Conservation (phyloP, 2,329 filamentous ascomycete genomes). For the Ceratocystis huliohia region DNA sequence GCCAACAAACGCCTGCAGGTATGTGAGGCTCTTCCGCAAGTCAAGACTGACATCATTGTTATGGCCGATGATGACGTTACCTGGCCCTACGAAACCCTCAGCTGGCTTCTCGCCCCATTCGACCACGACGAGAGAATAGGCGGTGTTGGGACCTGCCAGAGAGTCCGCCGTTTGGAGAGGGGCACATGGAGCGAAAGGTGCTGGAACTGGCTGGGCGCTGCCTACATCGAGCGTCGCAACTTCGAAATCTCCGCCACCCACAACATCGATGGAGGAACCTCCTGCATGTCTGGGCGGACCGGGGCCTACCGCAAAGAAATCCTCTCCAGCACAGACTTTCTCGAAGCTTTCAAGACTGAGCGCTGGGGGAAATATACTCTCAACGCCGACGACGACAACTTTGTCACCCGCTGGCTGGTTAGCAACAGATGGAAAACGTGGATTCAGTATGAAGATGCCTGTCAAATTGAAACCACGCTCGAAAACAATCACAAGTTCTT, state of each 20-base stretch:
- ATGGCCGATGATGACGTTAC: slow-evolving; percentile 95
- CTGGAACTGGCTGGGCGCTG: slow-evolving; percentile 82
- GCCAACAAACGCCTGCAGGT: slow-evolving; percentile 95
- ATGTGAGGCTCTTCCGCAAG: slow-evolving; percentile 75
- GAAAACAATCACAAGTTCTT: slow-evolving; percentile 82
- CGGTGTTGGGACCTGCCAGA: slow-evolving; percentile 84
- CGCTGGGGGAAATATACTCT: slow-evolving; percentile 79
- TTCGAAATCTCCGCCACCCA: slow-evolving; percentile 95
- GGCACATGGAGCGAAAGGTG: slow-evolving; percentile 48
- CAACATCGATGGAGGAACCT: slow-evolving; percentile 88
- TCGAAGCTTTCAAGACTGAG: slow-evolving; percentile 81
- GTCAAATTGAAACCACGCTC: slow-evolving; percentile 82
- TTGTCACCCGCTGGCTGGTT: slow-evolving; percentile 92
- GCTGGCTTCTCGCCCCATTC: slow-evolving; percentile 87
- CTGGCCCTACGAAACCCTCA: slow-evolving; percentile 74
- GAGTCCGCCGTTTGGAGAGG: slow-evolving; percentile 57
- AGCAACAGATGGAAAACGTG: slow-evolving; percentile 86
- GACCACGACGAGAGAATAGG: slow-evolving; percentile 64
- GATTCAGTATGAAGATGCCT: slow-evolving; percentile 86
- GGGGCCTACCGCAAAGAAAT: slow-evolving; percentile 86
- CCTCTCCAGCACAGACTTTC: slow-evolving; percentile 71
- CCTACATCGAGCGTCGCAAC: slow-evolving; percentile 87
- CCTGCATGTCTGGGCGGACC: slow-evolving; percentile 88
- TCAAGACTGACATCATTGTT: slow-evolving; percentile 71
- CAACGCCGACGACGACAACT: slow-evolving; percentile 96